Evolutionary conservation across 2,329 filamentous ascomycete species (phyloP).

Genomic region (Colletotrichum sojae): DNA sequence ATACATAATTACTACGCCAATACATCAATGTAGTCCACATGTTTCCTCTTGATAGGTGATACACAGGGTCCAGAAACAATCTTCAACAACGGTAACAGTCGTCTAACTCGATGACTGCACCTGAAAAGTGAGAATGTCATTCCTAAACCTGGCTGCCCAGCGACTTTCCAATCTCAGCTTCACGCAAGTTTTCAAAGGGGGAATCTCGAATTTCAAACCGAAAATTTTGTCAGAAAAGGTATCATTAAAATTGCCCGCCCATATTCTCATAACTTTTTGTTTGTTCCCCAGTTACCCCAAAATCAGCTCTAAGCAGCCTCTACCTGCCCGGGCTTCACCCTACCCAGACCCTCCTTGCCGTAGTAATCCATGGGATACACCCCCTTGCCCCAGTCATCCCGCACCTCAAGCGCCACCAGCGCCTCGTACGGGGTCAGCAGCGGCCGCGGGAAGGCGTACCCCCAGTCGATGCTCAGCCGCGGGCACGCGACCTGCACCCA

Average conservation of each 20-base stretch:
- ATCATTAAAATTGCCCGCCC: conserved; percentile 13
- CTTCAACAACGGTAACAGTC: too few species aligned
- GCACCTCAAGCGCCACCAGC: conserved; percentile 86
- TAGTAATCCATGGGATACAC: conserved; percentile 99
- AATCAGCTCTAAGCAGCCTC: conserved; percentile 26
- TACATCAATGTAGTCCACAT: background rate
- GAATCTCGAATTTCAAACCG: too few species aligned
- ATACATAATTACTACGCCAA: background rate
- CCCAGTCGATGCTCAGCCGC: conserved; percentile 98
- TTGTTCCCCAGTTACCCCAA: background rate
- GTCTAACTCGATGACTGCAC: too few species aligned
- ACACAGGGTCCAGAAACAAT: too few species aligned
- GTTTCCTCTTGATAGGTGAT: too few species aligned
- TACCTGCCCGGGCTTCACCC: conserved; percentile 71
- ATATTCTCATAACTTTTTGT: background rate
- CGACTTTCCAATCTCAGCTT: too few species aligned
- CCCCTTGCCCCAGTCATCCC: conserved; percentile 80
- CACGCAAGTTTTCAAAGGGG: too few species aligned
- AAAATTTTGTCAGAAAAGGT: conserved; percentile 3
- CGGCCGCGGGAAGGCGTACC: conserved; percentile 92
- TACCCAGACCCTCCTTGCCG: conserved; percentile 88
- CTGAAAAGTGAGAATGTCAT: too few species aligned
- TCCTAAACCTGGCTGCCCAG: too few species aligned
- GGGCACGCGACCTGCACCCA: conserved; percentile 99
- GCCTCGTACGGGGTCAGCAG: conserved; percentile 96